Evolutionary conservation across 768 basidiomycete genomes (phyloP).

Genomic region (Suillus cothurnatus): DNA sequence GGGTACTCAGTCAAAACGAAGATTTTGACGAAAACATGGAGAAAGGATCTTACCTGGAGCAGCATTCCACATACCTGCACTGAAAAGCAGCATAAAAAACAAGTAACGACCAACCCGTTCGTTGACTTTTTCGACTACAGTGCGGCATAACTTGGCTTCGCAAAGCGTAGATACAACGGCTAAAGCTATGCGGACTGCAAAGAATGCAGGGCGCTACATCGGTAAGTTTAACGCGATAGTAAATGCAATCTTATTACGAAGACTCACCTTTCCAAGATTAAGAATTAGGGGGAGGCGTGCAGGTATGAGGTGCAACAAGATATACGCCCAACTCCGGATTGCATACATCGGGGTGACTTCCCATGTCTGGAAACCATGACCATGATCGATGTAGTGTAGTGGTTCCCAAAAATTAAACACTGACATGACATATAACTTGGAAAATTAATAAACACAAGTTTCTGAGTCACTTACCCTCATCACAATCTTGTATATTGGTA

Average conservation of each 20-base stretch:
- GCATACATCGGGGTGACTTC: conserved; percentile 89
- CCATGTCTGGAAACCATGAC: conserved; percentile 97
- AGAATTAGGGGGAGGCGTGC: conserved; percentile 60
- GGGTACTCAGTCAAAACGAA: conserved; percentile 14
- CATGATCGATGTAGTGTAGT: conserved; percentile 85
- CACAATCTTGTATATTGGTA: conserved; percentile 91
- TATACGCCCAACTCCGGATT: conserved; percentile 95
- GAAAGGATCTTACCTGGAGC: conserved; percentile 60
- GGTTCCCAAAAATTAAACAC: conserved; percentile 99
- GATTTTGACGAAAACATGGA: neutral
- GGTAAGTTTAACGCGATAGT: conserved; percentile 12
- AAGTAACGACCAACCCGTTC: conserved; percentile 92
- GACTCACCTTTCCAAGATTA: conserved; percentile 71
- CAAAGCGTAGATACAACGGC: conserved; percentile 72
- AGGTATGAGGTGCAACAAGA: conserved; percentile 76
- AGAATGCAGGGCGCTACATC: conserved; percentile 81
- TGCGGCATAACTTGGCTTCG: conserved; percentile 83
- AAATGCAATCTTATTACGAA: neutral
- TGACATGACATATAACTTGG: conserved; percentile 33
- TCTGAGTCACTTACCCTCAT: conserved; percentile 69
- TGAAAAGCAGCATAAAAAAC: conserved; percentile 82
- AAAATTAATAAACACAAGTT: conserved; percentile 1
- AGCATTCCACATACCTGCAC: conserved; percentile 95
- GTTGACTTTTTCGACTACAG: conserved; percentile 80
- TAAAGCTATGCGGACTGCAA: conserved; percentile 80